Evolutionary conservation across 768 basidiomycete genomes (phyloP), one percentile per base, ranked within the genome.

Genomic region (Phanerodontia chrysosporium): DNA sequence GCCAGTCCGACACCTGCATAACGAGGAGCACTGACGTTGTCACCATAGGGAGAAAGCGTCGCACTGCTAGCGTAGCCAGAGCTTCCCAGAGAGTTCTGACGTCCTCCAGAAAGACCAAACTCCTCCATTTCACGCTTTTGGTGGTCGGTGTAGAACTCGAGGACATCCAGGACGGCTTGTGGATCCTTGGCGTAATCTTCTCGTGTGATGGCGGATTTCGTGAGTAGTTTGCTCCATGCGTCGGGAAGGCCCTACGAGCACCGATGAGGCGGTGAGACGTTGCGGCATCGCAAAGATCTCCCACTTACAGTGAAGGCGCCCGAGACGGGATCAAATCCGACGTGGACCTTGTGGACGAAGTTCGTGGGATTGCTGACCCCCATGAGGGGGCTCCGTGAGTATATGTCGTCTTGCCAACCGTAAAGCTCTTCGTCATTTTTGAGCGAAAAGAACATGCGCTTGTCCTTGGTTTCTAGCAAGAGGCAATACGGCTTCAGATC

Each of bases 341-440:
- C 96, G 73, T 98, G 96, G 2, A 98, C 95, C 71, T 98, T 95
- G 77, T 99, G 96, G 0, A 98, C 93, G 69, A 99, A 98, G 73
- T 99, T 96, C 8, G 95, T 98, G 0, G 96, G 96, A 64, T 89
- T 90, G 71, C 88, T 89, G 45, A 95, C 91, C 27, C 96, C 93
- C 86, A 95, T 92, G 51, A 95, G 78, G 2, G 95, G 94, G 67
- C 90, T 92, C 49, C 94, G 83, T 5, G 84, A 84, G 74, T 98
- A 98, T 60, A 99, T 88, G 70, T 97, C 95, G 69, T 99, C 96
- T 72, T 95, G 91, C 95, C 95, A 98, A 18, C 87, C 87, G 67
- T 99, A 99, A n/a, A 99, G 80, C 68, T 99, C 96, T 65, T 95
- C 93, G 69, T 99, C 95, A 63, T 80, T 91, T 76, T 95, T 97